phyloP scores from a whole-genome alignment of 2,329 filamentous ascomycete species.

The Diaporthe vexans region DNA sequence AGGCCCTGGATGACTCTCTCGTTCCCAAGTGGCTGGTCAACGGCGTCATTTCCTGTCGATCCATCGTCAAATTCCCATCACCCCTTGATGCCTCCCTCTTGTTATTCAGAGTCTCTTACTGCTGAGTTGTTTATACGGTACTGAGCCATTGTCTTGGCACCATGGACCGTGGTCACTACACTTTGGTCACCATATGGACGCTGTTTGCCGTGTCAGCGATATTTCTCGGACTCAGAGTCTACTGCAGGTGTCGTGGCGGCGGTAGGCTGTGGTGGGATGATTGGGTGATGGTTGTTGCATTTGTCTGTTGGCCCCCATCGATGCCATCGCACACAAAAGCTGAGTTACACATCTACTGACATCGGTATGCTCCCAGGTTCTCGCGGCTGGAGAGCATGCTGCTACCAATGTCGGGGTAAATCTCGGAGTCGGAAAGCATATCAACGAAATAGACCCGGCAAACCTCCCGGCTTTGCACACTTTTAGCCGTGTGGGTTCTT shows the following conservation, averaged over 20 bases:
- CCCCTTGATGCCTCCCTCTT: no score
- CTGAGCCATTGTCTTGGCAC: neutral
- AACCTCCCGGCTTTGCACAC: neutral
- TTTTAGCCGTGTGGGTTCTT: neutral
- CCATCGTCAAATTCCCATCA: neutral
- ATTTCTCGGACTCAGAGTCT: conserved; percentile 1
- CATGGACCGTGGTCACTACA: neutral
- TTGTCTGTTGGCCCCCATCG: conserved; percentile 12
- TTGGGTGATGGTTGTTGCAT: conserved; percentile 1
- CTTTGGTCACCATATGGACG: neutral
- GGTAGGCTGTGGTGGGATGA: conserved; percentile 17
- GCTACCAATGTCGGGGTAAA: neutral
- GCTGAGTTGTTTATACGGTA: no score
- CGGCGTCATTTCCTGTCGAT: neutral
- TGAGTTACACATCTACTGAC: no score
- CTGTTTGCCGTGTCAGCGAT: neutral
- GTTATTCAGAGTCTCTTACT: no score
- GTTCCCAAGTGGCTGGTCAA: neutral
- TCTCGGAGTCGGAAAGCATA: neutral
- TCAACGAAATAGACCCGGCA: neutral
- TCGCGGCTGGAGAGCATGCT: neutral
- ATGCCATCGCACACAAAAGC: no score
- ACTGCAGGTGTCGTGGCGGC: neutral
- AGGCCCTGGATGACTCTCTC: no score
- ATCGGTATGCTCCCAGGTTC: neutral